Percentiles rank a stretch among this genome's conserved stretches.
phyloP scores from a whole-genome alignment of 78 protist genomes.

The Bodo saltans region DNA sequence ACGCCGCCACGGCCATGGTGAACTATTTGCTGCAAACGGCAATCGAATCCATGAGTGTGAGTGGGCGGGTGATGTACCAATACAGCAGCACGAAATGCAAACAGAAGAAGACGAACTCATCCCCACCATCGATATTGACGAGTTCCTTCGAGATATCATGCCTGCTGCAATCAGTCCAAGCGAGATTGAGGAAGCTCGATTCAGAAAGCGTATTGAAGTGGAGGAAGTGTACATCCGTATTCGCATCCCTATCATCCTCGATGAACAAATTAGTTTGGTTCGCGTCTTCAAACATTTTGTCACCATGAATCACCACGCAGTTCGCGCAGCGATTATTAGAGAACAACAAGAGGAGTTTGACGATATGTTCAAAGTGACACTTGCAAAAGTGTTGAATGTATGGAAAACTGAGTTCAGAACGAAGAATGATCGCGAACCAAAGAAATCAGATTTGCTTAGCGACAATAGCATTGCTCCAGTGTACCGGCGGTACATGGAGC shows the following conservation, averaged over 20 bases:
- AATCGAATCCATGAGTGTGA: slow-evolving; percentile 11
- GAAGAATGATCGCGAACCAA: background rate
- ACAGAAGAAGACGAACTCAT: background rate
- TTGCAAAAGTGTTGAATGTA: background rate
- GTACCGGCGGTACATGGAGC: background rate
- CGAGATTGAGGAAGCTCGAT: background rate
- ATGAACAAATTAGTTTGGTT: background rate
- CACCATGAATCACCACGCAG: background rate
- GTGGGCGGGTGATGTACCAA: slow-evolving; percentile 19
- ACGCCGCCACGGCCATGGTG: slow-evolving; percentile 32
- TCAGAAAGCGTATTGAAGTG: background rate
- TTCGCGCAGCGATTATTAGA: background rate
- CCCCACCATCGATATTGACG: background rate
- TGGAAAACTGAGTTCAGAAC: background rate
- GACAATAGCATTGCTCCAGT: background rate
- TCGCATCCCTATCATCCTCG: background rate
- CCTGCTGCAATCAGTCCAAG: background rate
- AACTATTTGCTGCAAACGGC: slow-evolving; percentile 33
- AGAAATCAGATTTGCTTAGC: background rate
- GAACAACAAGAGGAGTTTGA: background rate
- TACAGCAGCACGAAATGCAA: background rate
- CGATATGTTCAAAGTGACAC: background rate
- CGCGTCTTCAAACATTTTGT: background rate
- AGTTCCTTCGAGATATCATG: background rate
- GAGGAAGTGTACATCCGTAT: background rate